Evolutionary conservation across 768 basidiomycete species (phyloP).

Genomic region (Hericium erinaceus): DNA sequence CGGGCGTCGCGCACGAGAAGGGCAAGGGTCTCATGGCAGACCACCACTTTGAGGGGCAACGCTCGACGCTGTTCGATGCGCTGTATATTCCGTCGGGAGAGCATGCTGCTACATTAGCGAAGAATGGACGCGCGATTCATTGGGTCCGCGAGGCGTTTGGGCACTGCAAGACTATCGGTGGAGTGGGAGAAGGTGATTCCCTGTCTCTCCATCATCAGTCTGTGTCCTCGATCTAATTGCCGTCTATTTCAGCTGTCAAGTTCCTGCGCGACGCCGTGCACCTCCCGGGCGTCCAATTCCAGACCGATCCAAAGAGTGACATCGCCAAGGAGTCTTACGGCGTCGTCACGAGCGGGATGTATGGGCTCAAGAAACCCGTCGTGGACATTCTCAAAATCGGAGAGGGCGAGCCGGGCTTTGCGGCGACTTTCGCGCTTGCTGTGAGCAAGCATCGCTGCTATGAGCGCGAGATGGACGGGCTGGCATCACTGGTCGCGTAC

Average conservation of each 20-base stretch:
- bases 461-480: slow-evolving; percentile 49
- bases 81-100: slow-evolving; percentile 67
- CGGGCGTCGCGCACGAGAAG: slow-evolving; percentile 18
- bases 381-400: slow-evolving; percentile 35
- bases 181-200: slow-evolving; percentile 52
- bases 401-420: slow-evolving; percentile 40
- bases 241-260: slow-evolving; percentile 25
- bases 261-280: slow-evolving; percentile 39
- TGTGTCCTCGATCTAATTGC: background rate
- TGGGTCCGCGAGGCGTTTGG: slow-evolving; percentile 81
- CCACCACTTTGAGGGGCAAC: slow-evolving; percentile 67
- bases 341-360: slow-evolving; percentile 54
- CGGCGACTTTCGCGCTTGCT: slow-evolving; percentile 48
- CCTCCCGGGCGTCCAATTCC: slow-evolving; percentile 39
- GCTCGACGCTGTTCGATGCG: slow-evolving; percentile 81
- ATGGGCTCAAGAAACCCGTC: slow-evolving; percentile 29
- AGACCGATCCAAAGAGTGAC: slow-evolving; percentile 23
- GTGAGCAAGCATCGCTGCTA: slow-evolving; percentile 61
- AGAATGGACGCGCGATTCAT: slow-evolving; percentile 64
- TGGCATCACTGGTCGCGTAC: slow-evolving; percentile 42
- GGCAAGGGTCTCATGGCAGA: slow-evolving; percentile 38
- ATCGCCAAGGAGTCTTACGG: slow-evolving; percentile 47
- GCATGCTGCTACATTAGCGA: slow-evolving; percentile 46
- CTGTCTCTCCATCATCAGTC: too few relatives aligned
- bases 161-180: slow-evolving; percentile 78